A percentile compares a stretch with the other conserved stretches of the same genome.
phyloP scores from a whole-genome alignment of 441 rosid genomes.

The Omphalea diandra region DNA sequence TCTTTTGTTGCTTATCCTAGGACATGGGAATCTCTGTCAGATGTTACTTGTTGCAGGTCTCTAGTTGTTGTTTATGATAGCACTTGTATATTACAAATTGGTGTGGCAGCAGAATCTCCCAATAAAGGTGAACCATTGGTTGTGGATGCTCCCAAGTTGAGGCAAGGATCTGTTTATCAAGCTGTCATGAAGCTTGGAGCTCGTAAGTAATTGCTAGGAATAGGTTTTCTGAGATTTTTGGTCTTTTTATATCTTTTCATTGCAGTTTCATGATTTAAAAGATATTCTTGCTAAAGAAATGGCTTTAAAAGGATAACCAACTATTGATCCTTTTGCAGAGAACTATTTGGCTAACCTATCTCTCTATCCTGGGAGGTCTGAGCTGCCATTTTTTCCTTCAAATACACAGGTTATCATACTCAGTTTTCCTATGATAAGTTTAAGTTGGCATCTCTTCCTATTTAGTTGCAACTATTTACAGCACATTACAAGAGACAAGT shows the following conservation, averaged over 20 bases:
- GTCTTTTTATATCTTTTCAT: not conserved
- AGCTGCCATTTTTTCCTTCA: constrained; percentile 75
- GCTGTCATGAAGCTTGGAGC: constrained; percentile 67
- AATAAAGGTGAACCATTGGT: constrained; percentile 34
- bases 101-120: constrained; percentile 62
- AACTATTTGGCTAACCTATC: constrained; percentile 85
- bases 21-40: constrained; percentile 79
- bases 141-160: constrained; percentile 57
- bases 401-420: constrained; percentile 62
- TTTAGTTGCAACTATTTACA: not conserved
- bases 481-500: not conserved
- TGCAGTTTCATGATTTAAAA: not conserved
- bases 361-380: constrained; percentile 79
- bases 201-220: constrained; percentile 42
- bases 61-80: constrained; percentile 59
- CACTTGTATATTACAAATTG: constrained; percentile 61
- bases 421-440: constrained; percentile 2
- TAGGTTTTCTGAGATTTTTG: not conserved
- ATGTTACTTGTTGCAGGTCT: constrained; percentile 70
- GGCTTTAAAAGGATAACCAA: not conserved
- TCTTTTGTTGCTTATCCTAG: constrained; percentile 32
- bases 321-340: constrained; percentile 42
- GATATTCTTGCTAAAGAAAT: not conserved
- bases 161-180: constrained; percentile 65
- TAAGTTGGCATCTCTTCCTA: not conserved